Evolutionary conservation across 2,329 filamentous ascomycete genomes (phyloP), one percentile per base, ranked within the genome.

Genomic region (Bretziella fagacearum): DNA sequence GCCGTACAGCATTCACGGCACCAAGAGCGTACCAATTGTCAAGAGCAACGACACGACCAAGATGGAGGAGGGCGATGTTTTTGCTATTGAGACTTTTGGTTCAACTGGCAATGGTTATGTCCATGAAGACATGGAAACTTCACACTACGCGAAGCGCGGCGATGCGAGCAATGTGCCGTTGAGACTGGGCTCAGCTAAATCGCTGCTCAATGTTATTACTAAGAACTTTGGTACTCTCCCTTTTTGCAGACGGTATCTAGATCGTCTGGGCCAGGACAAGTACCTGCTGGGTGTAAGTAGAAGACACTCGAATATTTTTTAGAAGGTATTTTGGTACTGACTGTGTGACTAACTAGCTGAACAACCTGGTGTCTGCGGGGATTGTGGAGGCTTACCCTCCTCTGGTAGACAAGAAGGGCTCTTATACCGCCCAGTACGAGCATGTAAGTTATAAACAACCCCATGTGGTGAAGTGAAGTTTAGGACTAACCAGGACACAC

Each of bases 211-310:
- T 56, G 78, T 83, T 22, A 93, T 93, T 63, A 85, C 81, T 62
- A 89, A 89, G 69, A 91, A 91, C 62, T 93, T 93, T 58, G 81
- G 83, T 52, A 91, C 84, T 1, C 63, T 93, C 53, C 83, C 84
- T 2, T 93, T 83, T 62, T 91, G 82, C 62, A 71, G 84, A 53
- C 74, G 85, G 55, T 93, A 91, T 58, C 67, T 93, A 51, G 84
- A 93, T 62, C 77, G 84, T 47, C 63, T 93, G 13, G 84, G 84
- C n/a, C 81, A 87, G 59, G 83, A 93, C 51, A 91, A 91, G 62
- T 93, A 93, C 59, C 70, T 91, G 20, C 68, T 91, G 4, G 84
- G 84, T 36, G 80, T 84, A 66, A 63, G 74, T 64, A n/a, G 39
- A 11, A 8, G 67, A 66, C 39, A 17, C 23, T 30, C 32, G 25